Evolutionary conservation across 805 yeast genomes (phyloP), one percentile per base, ranked within the genome.

Genomic region (Ogataea methanolica): DNA sequence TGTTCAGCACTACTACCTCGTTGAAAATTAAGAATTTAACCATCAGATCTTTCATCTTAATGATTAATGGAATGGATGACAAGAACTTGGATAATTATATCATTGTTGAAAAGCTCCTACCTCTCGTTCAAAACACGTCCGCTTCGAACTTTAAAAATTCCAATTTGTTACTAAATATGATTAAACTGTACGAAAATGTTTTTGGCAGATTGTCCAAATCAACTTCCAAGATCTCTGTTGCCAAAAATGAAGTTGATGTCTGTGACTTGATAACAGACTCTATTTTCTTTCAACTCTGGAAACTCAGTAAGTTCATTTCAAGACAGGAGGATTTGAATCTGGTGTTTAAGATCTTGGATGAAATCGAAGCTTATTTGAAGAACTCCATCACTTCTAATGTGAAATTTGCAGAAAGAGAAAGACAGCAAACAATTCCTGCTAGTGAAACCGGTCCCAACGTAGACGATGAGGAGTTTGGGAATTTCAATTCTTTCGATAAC

Each of bases 1-100:
- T 88, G 7, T 94, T 92, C 66, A 78, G 89, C 36, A 85, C 88
- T 40, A 94, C 99, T 1, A 88, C 91, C 0, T 80, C 94, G 29
- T 71, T 91, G 33, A 80, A 86, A 5, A 85, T 94, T 26, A 92
- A 94, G 59, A 70, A 85, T 16, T 74, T 79, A 15, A 79, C 94
- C 2, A 72, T 89, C 21, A 68, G 73, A 17, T 74, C 87, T 1
- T 82, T 90, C 56, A 73, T 77, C 14, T 59, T 69, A 41, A 66
- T 90, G 57, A 75, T 87, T 16, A 54, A 54, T 36, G 67, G 61
- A 8, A 49, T 57, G 53, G 45, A 53, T 8, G 70, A 74, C 19
- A 81, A 82, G 50, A 75, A 80, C 6, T 73, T 90, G 45, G 96
- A 91, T 56, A 81, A 80, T 54, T 76, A 79, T 45, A 78, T 86